Evolutionary conservation across 2,329 filamentous ascomycete species (phyloP).

Genomic region (Juglanconis juglandina): DNA sequence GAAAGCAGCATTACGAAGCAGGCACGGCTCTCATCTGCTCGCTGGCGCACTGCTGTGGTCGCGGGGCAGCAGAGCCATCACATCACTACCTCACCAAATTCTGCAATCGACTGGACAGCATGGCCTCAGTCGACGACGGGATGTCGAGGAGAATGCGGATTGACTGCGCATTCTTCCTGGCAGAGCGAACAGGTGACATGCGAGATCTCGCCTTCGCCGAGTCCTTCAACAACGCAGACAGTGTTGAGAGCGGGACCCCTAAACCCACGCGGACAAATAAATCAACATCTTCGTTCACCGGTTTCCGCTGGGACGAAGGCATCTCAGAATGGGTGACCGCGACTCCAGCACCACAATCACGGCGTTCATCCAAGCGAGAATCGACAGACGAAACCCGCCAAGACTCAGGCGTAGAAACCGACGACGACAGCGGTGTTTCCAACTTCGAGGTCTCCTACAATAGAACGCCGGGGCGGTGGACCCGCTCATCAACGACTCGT

Average conservation of each 20-base stretch:
- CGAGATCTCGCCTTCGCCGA: slow-evolving; percentile 54
- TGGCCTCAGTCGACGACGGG: slow-evolving; percentile 29
- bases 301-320: slow-evolving; percentile 35
- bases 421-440: background rate
- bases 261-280: background rate
- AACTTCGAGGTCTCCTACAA: slow-evolving; percentile 1
- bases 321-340: slow-evolving; percentile 35
- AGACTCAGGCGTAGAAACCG: background rate
- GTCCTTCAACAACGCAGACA: slow-evolving; percentile 26
- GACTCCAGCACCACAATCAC: slow-evolving; percentile 11
- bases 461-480: slow-evolving; percentile 2
- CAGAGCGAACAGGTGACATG: slow-evolving; percentile 50
- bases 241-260: background rate
- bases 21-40: slow-evolving; percentile 40
- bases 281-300: slow-evolving; percentile 21
- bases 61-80: slow-evolving; percentile 32
- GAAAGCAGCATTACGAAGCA: slow-evolving; percentile 28
- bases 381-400: no score
- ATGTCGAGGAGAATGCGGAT: slow-evolving; percentile 37
- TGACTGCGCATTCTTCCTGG: slow-evolving; percentile 49
- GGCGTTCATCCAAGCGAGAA: background rate
- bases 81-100: slow-evolving; percentile 38
- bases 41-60: slow-evolving; percentile 45
- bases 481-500: background rate
- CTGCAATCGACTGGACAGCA: slow-evolving; percentile 36